Evolutionary conservation across 495 filamentous ascomycete species (phyloP), one percentile per base, ranked within the genome.

Genomic region (Neurospora discreta): DNA sequence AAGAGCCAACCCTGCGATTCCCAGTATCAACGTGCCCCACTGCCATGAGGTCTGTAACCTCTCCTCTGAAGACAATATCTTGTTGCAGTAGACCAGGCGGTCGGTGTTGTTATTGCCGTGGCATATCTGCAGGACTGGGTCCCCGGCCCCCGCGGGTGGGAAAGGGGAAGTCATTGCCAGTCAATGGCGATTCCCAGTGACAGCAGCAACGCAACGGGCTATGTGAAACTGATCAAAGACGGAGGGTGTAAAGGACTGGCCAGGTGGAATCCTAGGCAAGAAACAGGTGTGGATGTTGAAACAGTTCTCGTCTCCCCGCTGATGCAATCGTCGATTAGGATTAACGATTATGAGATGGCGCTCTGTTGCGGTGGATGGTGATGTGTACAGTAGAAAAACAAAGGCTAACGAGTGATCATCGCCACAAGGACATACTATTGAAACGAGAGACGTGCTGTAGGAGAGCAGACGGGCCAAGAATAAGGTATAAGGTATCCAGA

Each of bases 51-150:
- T 73, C 36, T 69, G 39, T 18, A 75, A 58, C 44, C 74, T 67
- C 16, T 74, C 46, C 1, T 74, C 70, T n/a, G 72, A 40, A 1
- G 76, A 5, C 4, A 77, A 30, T 0, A 75, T 20, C 39, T 39
- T 75, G 70, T 79, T 79, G 76, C 76, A 76, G 69, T 77, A 79
- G 39, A 79, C 46, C 69, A 60, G 75, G 18, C 74, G 71, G 1
- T 20, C 23, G 9, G 67, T 44, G 26, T 46, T 39, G 26, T 68
- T 42, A 15, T 11, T 18, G 39, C 5, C 26, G 39, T 73, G 72
- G 71, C 76, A 79, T 6, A 65, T 72, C 30, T 42, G 43, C 39
- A 77, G 71, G 10, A 74, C 76, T n/a, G 77, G 76, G 68, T 79
- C 77, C 60, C 74, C 75, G 16, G 76, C 75, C 16, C 65, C 72